Base-by-base conservation (phyloP, 2,329 filamentous ascomycete genomes). In the Ilyonectria sp. region DNA sequence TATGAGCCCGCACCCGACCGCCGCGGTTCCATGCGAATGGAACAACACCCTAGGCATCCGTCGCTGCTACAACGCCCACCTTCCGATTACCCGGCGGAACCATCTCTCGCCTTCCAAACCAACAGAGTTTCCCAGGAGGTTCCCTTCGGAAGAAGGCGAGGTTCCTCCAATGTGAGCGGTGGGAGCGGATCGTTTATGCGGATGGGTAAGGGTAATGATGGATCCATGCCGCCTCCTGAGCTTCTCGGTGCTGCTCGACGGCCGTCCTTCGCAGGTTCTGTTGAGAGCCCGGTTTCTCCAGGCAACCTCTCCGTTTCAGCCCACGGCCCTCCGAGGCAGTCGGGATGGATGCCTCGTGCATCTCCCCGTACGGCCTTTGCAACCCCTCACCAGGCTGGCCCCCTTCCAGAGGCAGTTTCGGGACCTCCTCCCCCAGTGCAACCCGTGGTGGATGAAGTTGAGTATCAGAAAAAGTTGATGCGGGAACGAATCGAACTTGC, bases 101-200 rank as follows among this genome's bases (percentile, higher is more conserved):
- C 94, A 15, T 97, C 94, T 35, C 87, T 93, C 47, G 92, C 94
- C 5, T 97, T 97, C 78, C 95, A 97, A 79, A 94, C 93, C 4
- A 90, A 89, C 72, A 89, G 94, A 67, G 88, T 88, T 71, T 85
- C 82, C 17, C 91, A 93, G 68, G 90, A 92, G 71, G 90, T 84
- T 13, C 85, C 89, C 3, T 95, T 93, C 84, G 88, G 87, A 43
- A 90, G 94, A 71, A 90, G 94, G 68, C 91, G 95, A 69, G 93
- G 93, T 65, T 98, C 95, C 17, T 98, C 95, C 2, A 97, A 94
- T 76, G 92, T 97, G 46, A 98, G 95, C 79, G 94, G 94, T 62
- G 93, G 93, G 66, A 97, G 94, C 79, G 92, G 92, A 67, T 86
- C 89, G 43, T 89, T 91, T 70, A 86, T 87, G 73, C 89, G 92